A percentile compares a stretch with the other conserved stretches of the same genome.
phyloP scores from a whole-genome alignment of 805 yeast genomes.

The Kregervanrija fluxuum region DNA sequence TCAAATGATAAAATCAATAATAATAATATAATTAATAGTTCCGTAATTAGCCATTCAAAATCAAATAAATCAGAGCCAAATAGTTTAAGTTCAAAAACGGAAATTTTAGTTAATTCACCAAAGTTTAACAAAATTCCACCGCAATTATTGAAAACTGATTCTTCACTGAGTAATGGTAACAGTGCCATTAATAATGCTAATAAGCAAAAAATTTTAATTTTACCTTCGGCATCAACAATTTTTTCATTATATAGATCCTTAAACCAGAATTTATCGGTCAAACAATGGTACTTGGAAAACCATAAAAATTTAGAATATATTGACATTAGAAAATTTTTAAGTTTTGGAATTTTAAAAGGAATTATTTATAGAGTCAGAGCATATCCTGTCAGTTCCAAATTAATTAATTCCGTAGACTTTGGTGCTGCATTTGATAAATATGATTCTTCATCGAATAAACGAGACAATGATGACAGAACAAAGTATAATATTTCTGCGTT shows the following conservation, averaged over 20 bases:
- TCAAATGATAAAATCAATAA: slow-evolving; percentile 21
- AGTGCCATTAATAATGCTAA: neutral
- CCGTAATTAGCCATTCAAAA: slow-evolving; percentile 13
- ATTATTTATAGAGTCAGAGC: slow-evolving; percentile 74
- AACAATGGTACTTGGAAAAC: slow-evolving; percentile 77
- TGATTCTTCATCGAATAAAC: slow-evolving; percentile 6
- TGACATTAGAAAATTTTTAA: slow-evolving; percentile 77
- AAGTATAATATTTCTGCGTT: slow-evolving; percentile 14
- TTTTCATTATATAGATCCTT: slow-evolving; percentile 72
- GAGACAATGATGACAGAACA: slow-evolving; percentile 2
- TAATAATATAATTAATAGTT: slow-evolving; percentile 6
- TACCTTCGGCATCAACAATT: slow-evolving; percentile 59
- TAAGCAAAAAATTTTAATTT: slow-evolving; percentile 14
- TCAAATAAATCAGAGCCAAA: slow-evolving; percentile 5
- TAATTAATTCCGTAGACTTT: slow-evolving; percentile 31
- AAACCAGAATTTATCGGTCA: slow-evolving; percentile 68
- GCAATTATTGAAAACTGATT: neutral
- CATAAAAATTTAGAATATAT: slow-evolving; percentile 49
- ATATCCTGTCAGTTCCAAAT: slow-evolving; percentile 53
- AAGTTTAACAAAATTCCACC: neutral
- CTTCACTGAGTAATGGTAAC: slow-evolving; percentile 2
- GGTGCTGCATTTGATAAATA: slow-evolving; percentile 5
- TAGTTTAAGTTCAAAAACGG: neutral
- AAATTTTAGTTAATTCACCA: neutral
- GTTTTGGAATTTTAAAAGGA: slow-evolving; percentile 81